phyloP scores from a whole-genome alignment of 768 basidiomycete genomes.

The Russula vinacea region DNA sequence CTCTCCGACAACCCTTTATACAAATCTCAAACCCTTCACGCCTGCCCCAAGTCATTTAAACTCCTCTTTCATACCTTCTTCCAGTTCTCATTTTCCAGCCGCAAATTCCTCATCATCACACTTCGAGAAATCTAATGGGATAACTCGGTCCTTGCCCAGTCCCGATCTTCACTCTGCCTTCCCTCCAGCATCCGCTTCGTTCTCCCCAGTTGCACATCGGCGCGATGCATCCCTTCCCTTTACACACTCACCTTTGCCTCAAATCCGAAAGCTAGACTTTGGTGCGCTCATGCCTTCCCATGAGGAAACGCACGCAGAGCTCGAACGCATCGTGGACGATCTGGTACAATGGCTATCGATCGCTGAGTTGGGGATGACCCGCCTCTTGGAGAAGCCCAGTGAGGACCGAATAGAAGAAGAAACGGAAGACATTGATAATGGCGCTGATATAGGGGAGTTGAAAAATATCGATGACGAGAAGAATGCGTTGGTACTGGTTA shows the following conservation, averaged over 20 bases:
- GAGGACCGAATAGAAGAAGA: conserved; percentile 64
- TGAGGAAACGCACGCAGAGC: conserved; percentile 62
- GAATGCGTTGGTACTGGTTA: conserved; percentile 11
- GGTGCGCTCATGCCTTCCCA: conserved; percentile 48
- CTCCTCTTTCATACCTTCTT: conserved; percentile 35
- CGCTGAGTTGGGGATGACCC: conserved; percentile 67
- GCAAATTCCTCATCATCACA: conserved; percentile 5
- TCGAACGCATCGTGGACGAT: conserved; percentile 70
- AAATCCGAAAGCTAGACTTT: conserved; percentile 69
- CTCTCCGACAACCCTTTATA: conserved; percentile 53
- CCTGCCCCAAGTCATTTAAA: conserved; percentile 40
- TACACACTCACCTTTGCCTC: conserved; percentile 35
- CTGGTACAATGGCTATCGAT: conserved; percentile 72
- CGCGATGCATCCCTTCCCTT: conserved; percentile 29
- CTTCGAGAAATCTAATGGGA: conserved; percentile 9
- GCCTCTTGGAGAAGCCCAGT: conserved; percentile 54
- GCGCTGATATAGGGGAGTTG: background rate
- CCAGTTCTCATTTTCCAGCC: conserved; percentile 12
- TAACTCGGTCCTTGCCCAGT: conserved; percentile 8
- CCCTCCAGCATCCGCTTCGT: conserved; percentile 27
- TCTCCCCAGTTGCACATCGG: conserved; percentile 31
- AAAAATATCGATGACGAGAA: conserved; percentile 13
- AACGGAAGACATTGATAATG: conserved; percentile 42
- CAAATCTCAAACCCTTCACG: conserved; percentile 41
- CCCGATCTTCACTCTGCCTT: conserved; percentile 12